phyloP scores from a whole-genome alignment of 148 eudicot species.

The Nyssa sinensis region DNA sequence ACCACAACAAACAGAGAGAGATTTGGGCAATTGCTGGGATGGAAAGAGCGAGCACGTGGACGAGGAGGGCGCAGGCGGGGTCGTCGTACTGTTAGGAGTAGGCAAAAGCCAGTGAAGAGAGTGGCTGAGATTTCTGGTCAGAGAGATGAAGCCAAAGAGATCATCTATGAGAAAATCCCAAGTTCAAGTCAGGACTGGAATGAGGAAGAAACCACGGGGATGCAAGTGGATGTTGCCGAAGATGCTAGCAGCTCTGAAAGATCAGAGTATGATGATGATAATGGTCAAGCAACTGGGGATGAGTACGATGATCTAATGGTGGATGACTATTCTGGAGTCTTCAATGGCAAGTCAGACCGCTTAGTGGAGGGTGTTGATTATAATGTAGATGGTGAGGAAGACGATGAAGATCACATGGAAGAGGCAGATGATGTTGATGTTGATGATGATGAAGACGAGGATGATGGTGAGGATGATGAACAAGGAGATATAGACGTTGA shows the following conservation, averaged over 20 bases:
- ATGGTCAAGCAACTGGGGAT: slow-evolving; percentile 21
- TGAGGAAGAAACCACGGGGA: slow-evolving; percentile 15
- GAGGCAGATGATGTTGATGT: slow-evolving; percentile 20
- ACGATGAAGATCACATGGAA: slow-evolving; percentile 20
- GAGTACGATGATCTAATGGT: slow-evolving; percentile 26
- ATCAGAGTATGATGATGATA: slow-evolving; percentile 32
- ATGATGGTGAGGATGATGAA: slow-evolving; percentile 25
- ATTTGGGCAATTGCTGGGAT: slow-evolving; percentile 26
- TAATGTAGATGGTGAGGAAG: slow-evolving; percentile 27
- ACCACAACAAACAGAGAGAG: slow-evolving; percentile 14
- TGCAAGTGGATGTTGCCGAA: slow-evolving; percentile 19
- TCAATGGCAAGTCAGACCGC: slow-evolving; percentile 9
- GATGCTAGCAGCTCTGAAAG: slow-evolving; percentile 34
- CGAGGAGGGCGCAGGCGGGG: slow-evolving; percentile 41
- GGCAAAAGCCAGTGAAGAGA: slow-evolving; percentile 26
- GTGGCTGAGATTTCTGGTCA: slow-evolving; percentile 10
- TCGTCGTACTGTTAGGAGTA: slow-evolving; percentile 26
- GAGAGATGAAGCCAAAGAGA: slow-evolving; percentile 7
- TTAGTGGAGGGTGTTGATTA: slow-evolving; percentile 16
- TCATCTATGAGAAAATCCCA: slow-evolving; percentile 11
- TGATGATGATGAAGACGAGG: slow-evolving; percentile 16
- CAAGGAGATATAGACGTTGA: slow-evolving; percentile 29
- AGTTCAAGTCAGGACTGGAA: slow-evolving; percentile 20
- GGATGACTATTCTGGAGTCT: slow-evolving; percentile 22
- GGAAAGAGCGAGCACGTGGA: slow-evolving; percentile 43